Conservation (phyloP, 306 rosid genomes). For the Boehmeria nivea region DNA sequence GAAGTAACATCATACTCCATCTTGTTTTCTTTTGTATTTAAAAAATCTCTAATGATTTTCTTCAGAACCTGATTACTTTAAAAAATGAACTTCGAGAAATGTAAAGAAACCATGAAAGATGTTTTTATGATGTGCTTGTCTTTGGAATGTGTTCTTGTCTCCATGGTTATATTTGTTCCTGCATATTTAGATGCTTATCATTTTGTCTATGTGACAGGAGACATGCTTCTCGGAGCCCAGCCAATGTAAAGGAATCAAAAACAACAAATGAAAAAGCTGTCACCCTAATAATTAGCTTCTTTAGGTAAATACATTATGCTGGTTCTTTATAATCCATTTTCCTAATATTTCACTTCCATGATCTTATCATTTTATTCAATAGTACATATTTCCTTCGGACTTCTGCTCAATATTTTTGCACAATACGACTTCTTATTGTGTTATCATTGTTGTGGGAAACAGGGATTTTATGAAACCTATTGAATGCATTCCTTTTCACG, state of each 20-base stretch:
- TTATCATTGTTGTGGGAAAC: constrained; percentile 30
- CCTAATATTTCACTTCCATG: not conserved
- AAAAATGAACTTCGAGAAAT: not conserved
- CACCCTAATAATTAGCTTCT: constrained; percentile 44
- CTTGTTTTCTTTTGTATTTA: constrained; percentile 2
- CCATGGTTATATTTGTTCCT: not conserved
- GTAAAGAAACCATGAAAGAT: too few species aligned
- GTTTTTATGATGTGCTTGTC: not conserved
- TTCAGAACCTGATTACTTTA: not conserved
- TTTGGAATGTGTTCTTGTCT: not conserved
- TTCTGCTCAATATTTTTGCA: not conserved
- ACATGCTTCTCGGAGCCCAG: constrained; percentile 36
- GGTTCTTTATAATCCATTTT: not conserved
- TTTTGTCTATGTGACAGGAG: constrained; percentile 56
- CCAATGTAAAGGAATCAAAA: constrained; percentile 38
- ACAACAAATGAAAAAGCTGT: constrained; percentile 45
- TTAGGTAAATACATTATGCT: constrained; percentile 41
- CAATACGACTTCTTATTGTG: not conserved
- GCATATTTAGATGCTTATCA: not conserved
- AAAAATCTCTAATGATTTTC: not conserved
- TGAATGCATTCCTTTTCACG: constrained; percentile 64
- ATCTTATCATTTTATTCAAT: not conserved
- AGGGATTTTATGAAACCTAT: constrained; percentile 70
- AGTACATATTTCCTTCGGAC: not conserved
- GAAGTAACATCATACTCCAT: constrained; percentile 40